These are phyloP conservation scores for Fusarium sp. DNA, from an alignment of 2,329 filamentous ascomycete species.

Conservation along the genomic window DNA sequence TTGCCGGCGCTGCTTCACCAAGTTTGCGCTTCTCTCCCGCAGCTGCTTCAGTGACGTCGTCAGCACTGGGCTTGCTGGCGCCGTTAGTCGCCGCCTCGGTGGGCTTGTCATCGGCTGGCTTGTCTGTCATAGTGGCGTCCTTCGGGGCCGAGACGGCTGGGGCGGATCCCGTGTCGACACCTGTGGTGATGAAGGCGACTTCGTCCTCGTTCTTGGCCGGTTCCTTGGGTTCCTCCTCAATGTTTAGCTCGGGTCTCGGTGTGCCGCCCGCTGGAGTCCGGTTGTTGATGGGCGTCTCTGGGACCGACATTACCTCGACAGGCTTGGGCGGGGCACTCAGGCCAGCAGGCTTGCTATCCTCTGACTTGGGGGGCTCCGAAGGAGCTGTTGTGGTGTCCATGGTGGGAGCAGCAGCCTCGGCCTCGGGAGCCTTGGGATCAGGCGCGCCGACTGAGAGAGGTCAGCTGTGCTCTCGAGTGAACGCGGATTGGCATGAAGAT, in stretches of 20 bases:
- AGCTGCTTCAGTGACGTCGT: conserved; percentile 27
- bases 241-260: conserved; percentile 49
- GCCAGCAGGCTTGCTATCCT: conserved; percentile 31
- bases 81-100: conserved; percentile 32
- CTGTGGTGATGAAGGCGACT: conserved; percentile 39
- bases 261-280: conserved; percentile 49
- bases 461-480: conserved; percentile 19
- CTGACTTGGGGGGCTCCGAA: conserved; percentile 34
- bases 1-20: conserved; percentile 40
- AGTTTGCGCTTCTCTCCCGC: conserved; percentile 55
- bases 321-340: conserved; percentile 44
- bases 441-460: conserved; percentile 44
- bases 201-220: conserved; percentile 39
- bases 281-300: conserved; percentile 50
- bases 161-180: conserved; percentile 35
- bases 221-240: conserved; percentile 45
- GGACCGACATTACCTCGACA: conserved; percentile 50
- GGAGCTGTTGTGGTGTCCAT: conserved; percentile 39
- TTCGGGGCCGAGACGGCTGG: conserved; percentile 35
- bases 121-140: conserved; percentile 29
- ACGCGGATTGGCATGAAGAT: neutral
- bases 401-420: conserved; percentile 41
- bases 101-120: conserved; percentile 17
- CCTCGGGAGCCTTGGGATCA: conserved; percentile 43
- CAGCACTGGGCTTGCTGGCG: conserved; percentile 25